These are phyloP conservation scores for Sphaerobolus stellatus DNA, from an alignment of 1,284 basidiomycete genomes.

Conservation along the genomic window DNA sequence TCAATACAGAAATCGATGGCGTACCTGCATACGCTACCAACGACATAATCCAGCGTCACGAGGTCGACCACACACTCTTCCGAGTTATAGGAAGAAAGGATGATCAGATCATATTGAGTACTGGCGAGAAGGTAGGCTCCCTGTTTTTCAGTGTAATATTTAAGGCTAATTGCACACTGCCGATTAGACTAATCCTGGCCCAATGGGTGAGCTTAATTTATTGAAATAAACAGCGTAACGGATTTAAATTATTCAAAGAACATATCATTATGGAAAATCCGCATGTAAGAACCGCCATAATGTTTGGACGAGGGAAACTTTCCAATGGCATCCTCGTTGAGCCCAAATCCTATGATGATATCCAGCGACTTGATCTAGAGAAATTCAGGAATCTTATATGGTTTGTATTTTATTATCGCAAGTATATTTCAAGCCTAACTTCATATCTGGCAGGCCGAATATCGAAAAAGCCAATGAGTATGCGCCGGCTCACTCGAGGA, in stretches of 20 bases:
- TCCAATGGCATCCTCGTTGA: conserved; percentile 45
- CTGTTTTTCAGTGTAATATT: background rate
- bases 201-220: conserved; percentile 13
- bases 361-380: conserved; percentile 30
- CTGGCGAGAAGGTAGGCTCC: conserved; percentile 35
- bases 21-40: conserved; percentile 35
- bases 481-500: conserved; percentile 37
- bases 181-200: conserved; percentile 15
- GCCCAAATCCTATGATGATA: conserved; percentile 27
- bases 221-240: too few species aligned
- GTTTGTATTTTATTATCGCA: too few species aligned
- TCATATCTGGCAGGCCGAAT: conserved; percentile 26
- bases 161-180: background rate
- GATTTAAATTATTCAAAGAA: too few species aligned
- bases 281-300: conserved; percentile 30
- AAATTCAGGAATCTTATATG: conserved; percentile 36
- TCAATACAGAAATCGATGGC: conserved; percentile 30
- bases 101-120: conserved; percentile 39
- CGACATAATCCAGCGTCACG: conserved; percentile 35
- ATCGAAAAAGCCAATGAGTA: conserved; percentile 43
- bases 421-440: too few species aligned
- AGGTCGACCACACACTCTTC: conserved; percentile 23
- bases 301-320: conserved; percentile 44
- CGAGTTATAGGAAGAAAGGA: conserved; percentile 33
- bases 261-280: conserved; percentile 25